phyloP scores from a whole-genome alignment of 352 stramenopile species.

The Phytophthora uliginosa region DNA sequence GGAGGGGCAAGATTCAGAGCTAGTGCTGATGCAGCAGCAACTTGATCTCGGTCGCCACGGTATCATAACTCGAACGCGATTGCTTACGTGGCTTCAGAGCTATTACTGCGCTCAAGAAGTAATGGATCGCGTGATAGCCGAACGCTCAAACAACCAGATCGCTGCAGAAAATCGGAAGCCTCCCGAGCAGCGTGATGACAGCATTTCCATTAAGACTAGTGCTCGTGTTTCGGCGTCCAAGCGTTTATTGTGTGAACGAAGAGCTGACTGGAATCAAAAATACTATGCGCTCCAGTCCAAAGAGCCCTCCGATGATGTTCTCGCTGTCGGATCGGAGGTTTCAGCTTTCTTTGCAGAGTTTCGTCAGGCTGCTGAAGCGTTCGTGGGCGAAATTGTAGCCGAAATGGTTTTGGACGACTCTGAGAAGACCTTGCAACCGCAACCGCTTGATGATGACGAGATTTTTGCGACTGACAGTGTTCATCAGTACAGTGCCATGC shows the following conservation, averaged over 20 bases:
- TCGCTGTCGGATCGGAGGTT: slow-evolving; percentile 33
- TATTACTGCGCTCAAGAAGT: slow-evolving; percentile 49
- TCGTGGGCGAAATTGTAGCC: slow-evolving; percentile 44
- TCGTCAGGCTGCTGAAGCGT: slow-evolving; percentile 42
- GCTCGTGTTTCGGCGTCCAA: slow-evolving; percentile 23
- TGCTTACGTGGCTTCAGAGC: slow-evolving; percentile 53
- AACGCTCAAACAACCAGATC: slow-evolving; percentile 30
- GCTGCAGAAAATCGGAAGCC: slow-evolving; percentile 14
- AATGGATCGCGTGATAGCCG: slow-evolving; percentile 29
- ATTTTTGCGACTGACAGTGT: slow-evolving; percentile 51
- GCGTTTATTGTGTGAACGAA: slow-evolving; percentile 14
- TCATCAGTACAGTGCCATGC: slow-evolving; percentile 11
- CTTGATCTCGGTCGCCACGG: slow-evolving; percentile 56
- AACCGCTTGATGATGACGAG: slow-evolving; percentile 38
- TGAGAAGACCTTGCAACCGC: slow-evolving; percentile 28
- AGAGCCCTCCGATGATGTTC: slow-evolving; percentile 11
- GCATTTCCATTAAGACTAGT: background rate
- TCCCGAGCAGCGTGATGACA: slow-evolving; percentile 12
- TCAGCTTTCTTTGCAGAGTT: slow-evolving; percentile 49
- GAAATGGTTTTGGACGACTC: slow-evolving; percentile 41
- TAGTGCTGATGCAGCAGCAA: slow-evolving; percentile 61
- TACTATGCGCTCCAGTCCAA: slow-evolving; percentile 21
- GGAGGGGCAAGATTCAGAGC: slow-evolving; percentile 51
- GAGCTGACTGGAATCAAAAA: slow-evolving; percentile 36
- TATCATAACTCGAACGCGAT: slow-evolving; percentile 48